Percentiles rank a stretch among this genome's conserved stretches.
Evolutionary conservation across 768 basidiomycete species (phyloP).

Genomic region (Crucibulum laeve): DNA sequence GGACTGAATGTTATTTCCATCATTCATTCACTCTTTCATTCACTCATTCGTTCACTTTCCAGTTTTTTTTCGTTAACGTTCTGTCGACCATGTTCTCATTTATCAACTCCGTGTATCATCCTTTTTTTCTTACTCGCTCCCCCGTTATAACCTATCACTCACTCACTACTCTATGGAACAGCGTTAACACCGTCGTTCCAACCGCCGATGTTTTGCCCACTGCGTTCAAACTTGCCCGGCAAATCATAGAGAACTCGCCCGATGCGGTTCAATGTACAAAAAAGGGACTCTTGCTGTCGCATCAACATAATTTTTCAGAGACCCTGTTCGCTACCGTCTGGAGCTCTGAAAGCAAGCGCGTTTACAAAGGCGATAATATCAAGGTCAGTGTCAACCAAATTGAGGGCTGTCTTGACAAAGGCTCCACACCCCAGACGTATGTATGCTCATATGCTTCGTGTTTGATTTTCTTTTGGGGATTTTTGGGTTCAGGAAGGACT

Average conservation of each 20-base stretch:
- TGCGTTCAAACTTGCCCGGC: constrained; percentile 58
- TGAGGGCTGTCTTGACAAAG: neutral
- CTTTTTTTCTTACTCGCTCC: too few relatives aligned
- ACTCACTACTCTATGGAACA: constrained; percentile 18
- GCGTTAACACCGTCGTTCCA: constrained; percentile 71
- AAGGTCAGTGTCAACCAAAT: constrained; percentile 40
- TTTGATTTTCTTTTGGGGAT: neutral
- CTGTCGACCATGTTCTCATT: constrained; percentile 1
- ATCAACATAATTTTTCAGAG: constrained; percentile 48
- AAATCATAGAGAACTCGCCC: constrained; percentile 64
- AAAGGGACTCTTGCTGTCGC: constrained; percentile 54
- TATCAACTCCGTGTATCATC: too few relatives aligned
- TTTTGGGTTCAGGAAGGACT: constrained; percentile 55
- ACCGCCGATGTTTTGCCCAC: constrained; percentile 47
- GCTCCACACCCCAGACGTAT: neutral
- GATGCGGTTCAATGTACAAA: constrained; percentile 80
- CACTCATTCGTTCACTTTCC: too few relatives aligned
- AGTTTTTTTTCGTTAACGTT: too few relatives aligned
- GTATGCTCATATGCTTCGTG: neutral
- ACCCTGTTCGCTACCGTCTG: constrained; percentile 41
- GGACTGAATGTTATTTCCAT: too few relatives aligned
- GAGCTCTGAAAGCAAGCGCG: constrained; percentile 43
- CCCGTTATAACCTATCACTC: constrained; percentile 5
- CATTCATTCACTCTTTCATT: too few relatives aligned
- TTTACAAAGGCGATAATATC: constrained; percentile 65